Evolutionary conservation across 2,329 filamentous ascomycete genomes (phyloP).

Genomic region (Venturia effusa): DNA sequence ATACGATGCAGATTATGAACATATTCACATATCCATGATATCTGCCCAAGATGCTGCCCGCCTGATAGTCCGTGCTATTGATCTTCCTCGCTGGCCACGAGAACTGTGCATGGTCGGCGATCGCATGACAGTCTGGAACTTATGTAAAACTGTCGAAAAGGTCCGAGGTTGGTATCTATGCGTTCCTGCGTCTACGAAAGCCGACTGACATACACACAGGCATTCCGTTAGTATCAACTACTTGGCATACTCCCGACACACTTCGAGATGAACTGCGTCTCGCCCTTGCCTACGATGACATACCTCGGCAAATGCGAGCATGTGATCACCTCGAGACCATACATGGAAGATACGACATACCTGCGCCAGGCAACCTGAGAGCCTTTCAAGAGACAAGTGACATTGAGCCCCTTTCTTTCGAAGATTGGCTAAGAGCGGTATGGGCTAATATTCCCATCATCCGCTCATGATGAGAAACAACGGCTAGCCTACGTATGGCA

Average conservation of each 20-base stretch:
- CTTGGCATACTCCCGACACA: conserved; percentile 1
- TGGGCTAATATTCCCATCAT: conserved; percentile 1
- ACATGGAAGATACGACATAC: conserved; percentile 57
- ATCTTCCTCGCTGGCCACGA: conserved; percentile 53
- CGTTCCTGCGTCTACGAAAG: not conserved
- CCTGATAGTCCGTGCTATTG: conserved; percentile 60
- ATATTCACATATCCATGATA: conserved; percentile 53
- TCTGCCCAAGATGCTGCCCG: conserved; percentile 58
- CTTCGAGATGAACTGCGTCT: conserved; percentile 35
- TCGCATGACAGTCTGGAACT: conserved; percentile 47
- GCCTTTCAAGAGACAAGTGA: conserved; percentile 35
- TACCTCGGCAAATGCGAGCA: conserved; percentile 30
- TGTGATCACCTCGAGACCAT: conserved; percentile 57
- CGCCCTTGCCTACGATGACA: conserved; percentile 24
- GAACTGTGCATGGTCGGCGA: conserved; percentile 64
- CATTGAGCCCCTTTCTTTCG: conserved; percentile 25
- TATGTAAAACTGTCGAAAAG: conserved; percentile 47
- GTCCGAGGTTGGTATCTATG: conserved; percentile 24
- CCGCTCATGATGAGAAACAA: not conserved
- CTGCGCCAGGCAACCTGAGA: conserved; percentile 40
- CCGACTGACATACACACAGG: conserved; percentile 16
- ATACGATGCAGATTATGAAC: conserved; percentile 37
- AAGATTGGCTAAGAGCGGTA: conserved; percentile 24
- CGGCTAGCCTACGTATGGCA: not conserved
- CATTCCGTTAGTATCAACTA: not conserved